Percentiles rank a stretch among this genome's conserved stretches.
These are phyloP conservation scores for Mrakia gelida DNA, from an alignment of 768 basidiomycete genomes.

Conservation along the genomic window DNA sequence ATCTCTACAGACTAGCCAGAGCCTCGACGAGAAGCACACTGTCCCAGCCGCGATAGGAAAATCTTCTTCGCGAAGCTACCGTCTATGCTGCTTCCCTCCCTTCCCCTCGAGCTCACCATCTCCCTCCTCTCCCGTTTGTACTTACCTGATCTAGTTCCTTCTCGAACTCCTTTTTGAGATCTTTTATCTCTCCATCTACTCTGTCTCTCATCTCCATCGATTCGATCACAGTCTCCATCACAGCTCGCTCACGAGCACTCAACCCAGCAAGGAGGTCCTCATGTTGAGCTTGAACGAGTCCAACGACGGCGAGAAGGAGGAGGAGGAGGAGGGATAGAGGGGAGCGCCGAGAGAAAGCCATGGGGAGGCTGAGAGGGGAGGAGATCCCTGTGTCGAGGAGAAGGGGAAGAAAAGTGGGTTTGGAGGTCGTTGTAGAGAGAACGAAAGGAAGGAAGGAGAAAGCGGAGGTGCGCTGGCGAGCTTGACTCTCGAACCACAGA, in stretches of 20 bases:
- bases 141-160: background rate
- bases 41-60: no score
- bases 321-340: background rate
- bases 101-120: background rate
- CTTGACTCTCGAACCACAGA: no score
- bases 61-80: no score
- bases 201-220: constrained; percentile 11
- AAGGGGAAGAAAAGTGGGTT: background rate
- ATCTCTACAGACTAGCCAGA: no score
- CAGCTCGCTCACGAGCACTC: background rate
- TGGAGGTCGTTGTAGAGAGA: background rate
- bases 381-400: background rate
- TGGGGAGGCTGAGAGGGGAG: background rate
- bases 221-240: constrained; percentile 12
- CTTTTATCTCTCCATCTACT: background rate
- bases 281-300: background rate
- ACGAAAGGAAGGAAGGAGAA: background rate
- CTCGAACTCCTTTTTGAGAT: constrained; percentile 3
- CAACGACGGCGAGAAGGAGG: background rate
- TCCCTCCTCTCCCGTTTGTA: background rate
- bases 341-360: background rate
- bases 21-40: no score
- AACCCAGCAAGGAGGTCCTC: background rate
- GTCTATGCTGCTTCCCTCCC: background rate
- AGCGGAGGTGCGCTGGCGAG: background rate